These are phyloP conservation scores for Ustilago esculenta DNA, from an alignment of 1,284 basidiomycete genomes.

Conservation along the genomic window DNA sequence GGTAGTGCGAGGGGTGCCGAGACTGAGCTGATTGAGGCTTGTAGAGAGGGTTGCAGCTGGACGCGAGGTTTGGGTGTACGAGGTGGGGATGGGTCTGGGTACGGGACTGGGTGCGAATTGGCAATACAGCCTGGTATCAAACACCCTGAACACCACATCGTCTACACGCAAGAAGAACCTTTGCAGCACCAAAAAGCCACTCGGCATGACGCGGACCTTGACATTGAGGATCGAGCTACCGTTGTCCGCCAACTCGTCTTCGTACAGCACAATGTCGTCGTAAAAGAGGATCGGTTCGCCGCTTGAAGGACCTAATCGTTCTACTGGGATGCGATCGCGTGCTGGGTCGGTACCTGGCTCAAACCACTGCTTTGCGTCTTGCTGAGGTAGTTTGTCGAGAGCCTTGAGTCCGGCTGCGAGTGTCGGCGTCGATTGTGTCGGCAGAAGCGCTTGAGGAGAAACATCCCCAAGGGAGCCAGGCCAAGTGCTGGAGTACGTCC, in stretches of 20 bases:
- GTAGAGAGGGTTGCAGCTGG: not conserved
- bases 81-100: not conserved
- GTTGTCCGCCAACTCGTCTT: constrained; percentile 66
- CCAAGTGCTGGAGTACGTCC: constrained; percentile 95
- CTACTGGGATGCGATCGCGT: constrained; percentile 61
- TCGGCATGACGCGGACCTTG: constrained; percentile 86
- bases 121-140: constrained; percentile 90
- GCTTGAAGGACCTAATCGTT: constrained; percentile 53
- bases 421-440: not conserved
- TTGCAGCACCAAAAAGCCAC: constrained; percentile 88
- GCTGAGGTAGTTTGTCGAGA: not conserved
- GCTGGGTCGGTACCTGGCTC: constrained; percentile 50
- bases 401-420: not conserved
- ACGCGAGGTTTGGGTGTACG: not conserved
- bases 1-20: constrained; percentile 6
- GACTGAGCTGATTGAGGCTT: constrained; percentile 3
- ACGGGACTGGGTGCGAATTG: constrained; percentile 71
- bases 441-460: constrained; percentile 16
- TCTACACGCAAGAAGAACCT: constrained; percentile 96
- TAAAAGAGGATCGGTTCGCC: constrained; percentile 66
- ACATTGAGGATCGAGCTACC: constrained; percentile 62
- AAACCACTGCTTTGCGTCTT: constrained; percentile 18
- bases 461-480: constrained; percentile 72
- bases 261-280: constrained; percentile 65
- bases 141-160: constrained; percentile 88